A percentile compares a stretch with the other conserved stretches of the same genome.
Evolutionary conservation across 2,329 filamentous ascomycete genomes (phyloP).

Genomic region (Sclerotinia trifoliorum): DNA sequence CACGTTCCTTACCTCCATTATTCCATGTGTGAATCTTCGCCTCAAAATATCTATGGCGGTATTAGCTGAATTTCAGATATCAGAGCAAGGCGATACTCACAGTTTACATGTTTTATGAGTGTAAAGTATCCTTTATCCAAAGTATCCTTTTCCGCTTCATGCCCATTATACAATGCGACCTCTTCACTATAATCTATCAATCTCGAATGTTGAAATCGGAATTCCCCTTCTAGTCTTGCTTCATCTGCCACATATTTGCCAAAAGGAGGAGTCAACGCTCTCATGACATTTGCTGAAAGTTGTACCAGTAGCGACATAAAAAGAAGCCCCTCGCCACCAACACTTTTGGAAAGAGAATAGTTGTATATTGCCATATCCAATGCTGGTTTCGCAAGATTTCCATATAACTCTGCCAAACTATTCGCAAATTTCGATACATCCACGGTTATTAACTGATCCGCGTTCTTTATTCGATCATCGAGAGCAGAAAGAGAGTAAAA

Average conservation of each 20-base stretch:
- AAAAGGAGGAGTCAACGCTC: slow-evolving; percentile 90
- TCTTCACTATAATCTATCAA: slow-evolving; percentile 97
- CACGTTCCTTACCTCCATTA: slow-evolving; percentile 67
- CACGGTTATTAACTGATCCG: slow-evolving; percentile 94
- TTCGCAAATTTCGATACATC: slow-evolving; percentile 97
- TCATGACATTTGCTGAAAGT: slow-evolving; percentile 85
- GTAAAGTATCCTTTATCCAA: slow-evolving; percentile 99
- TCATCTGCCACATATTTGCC: slow-evolving; percentile 98
- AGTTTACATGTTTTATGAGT: slow-evolving; percentile 96
- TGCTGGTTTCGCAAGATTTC: slow-evolving; percentile 90
- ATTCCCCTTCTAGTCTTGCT: slow-evolving; percentile 90
- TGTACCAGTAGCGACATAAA: slow-evolving; percentile 95
- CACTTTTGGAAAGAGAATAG: slow-evolving; percentile 85
- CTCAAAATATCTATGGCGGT: slow-evolving; percentile 69
- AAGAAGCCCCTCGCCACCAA: slow-evolving; percentile 94
- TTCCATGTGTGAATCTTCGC: slow-evolving; percentile 90
- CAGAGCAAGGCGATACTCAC: slow-evolving; percentile 25
- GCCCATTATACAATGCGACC: slow-evolving; percentile 85
- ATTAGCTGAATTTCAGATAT: slow-evolving; percentile 12
- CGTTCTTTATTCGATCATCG: slow-evolving; percentile 97
- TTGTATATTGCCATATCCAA: slow-evolving; percentile 98
- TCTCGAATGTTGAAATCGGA: slow-evolving; percentile 89
- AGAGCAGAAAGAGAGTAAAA: slow-evolving; percentile 95
- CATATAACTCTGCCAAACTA: slow-evolving; percentile 90
- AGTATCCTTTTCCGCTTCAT: slow-evolving; percentile 92